Conservation (phyloP, 306 rosid species). For the Vicia faba region DNA sequence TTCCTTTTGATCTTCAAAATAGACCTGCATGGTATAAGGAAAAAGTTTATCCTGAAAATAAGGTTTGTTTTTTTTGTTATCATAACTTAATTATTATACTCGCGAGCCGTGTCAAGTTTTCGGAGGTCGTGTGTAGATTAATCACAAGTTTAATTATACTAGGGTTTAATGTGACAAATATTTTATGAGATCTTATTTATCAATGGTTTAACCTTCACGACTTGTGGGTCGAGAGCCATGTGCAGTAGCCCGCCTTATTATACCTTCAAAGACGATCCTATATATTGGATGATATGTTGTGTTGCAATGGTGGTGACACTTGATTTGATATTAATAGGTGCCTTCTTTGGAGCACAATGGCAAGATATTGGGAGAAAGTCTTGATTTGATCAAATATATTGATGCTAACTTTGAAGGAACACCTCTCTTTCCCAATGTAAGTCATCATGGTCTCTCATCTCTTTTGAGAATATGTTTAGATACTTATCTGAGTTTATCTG, state of each 20-base stretch:
- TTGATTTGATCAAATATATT: slow-evolving; percentile 78
- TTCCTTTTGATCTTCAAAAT: slow-evolving; percentile 57
- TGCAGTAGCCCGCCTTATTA: too few relatives aligned
- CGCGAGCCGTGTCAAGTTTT: too few relatives aligned
- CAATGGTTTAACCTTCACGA: too few relatives aligned
- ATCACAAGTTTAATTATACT: too few relatives aligned
- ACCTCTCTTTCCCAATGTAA: slow-evolving; percentile 65
- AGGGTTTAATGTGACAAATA: too few relatives aligned
- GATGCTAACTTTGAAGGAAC: slow-evolving; percentile 57
- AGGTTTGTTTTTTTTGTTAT: slow-evolving; percentile 37
- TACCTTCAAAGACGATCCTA: too few relatives aligned
- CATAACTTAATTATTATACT: neutral
- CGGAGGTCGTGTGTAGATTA: too few relatives aligned
- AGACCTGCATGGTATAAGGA: slow-evolving; percentile 96
- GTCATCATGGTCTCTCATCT: neutral
- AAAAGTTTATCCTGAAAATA: slow-evolving; percentile 73
- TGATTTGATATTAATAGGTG: slow-evolving; percentile 44
- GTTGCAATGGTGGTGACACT: neutral
- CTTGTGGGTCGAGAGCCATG: too few relatives aligned
- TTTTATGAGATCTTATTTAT: too few relatives aligned
- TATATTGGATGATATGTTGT: too few relatives aligned
- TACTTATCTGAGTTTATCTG: too few relatives aligned
- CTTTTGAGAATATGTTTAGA: too few relatives aligned
- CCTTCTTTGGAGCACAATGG: slow-evolving; percentile 91
- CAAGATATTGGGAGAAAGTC: slow-evolving; percentile 79